Conservation (phyloP, 2,329 filamentous ascomycete genomes). For the Cladophialophora exuberans region DNA sequence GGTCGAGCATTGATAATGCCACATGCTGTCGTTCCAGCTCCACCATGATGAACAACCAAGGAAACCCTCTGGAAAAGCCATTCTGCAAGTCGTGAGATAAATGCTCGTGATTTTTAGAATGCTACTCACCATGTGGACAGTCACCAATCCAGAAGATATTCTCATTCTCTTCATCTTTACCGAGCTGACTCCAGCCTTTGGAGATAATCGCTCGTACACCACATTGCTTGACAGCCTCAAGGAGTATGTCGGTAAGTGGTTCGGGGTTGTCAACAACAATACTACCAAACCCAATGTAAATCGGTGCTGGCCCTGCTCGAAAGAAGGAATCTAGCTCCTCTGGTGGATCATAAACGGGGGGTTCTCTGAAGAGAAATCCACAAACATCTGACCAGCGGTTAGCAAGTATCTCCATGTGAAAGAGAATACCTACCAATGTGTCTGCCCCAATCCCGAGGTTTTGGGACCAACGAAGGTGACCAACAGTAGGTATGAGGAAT, state of each 20-base stretch:
- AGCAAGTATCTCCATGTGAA: not conserved
- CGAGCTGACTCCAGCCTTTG: slow-evolving; percentile 57
- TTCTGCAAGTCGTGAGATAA: slow-evolving; percentile 38
- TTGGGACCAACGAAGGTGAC: slow-evolving; percentile 48
- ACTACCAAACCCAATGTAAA: slow-evolving; percentile 62
- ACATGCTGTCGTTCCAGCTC: slow-evolving; percentile 57
- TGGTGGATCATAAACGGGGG: slow-evolving; percentile 45
- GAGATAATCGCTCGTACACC: slow-evolving; percentile 59
- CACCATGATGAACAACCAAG: slow-evolving; percentile 62
- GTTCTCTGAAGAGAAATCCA: slow-evolving; percentile 51
- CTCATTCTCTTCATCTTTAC: slow-evolving; percentile 39
- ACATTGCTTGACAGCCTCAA: slow-evolving; percentile 51
- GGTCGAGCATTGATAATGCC: slow-evolving; percentile 56
- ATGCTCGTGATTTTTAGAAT: not conserved
- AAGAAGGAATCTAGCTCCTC: slow-evolving; percentile 50
- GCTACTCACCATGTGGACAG: slow-evolving; percentile 49
- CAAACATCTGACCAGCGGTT: slow-evolving; percentile 40
- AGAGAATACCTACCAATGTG: slow-evolving; percentile 39
- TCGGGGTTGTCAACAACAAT: slow-evolving; percentile 59
- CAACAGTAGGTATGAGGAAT: slow-evolving; percentile 52
- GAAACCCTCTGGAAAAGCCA: slow-evolving; percentile 62
- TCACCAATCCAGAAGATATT: slow-evolving; percentile 58
- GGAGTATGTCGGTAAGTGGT: slow-evolving; percentile 48
- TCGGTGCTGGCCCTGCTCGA: slow-evolving; percentile 49
- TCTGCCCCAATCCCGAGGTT: slow-evolving; percentile 45